Evolutionary conservation across 202 grass and related monocot genomes (phyloP), one percentile per base, ranked within the genome.

Genomic region (Thinopyrum obtusiflorum): DNA sequence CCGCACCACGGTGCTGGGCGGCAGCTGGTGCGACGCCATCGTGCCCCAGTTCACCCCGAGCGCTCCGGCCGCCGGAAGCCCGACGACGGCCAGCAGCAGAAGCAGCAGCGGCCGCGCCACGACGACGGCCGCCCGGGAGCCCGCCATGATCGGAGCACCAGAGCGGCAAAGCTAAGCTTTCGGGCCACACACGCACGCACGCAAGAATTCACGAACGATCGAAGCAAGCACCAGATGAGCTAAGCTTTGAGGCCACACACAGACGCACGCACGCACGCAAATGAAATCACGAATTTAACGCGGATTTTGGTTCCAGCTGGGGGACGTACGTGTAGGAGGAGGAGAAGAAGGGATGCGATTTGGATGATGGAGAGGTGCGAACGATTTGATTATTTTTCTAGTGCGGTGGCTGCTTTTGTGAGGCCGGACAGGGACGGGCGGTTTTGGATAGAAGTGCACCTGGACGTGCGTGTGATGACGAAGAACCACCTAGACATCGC

Each of bases 1-100:
- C 76, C 72, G 96, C 60, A 92, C 93, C 79, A 98, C 93, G 20
- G 68, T 83, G 76, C 83, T 65, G 8, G 96, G 59, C 23, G 96
- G 96, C 85, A 98, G 90, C 76, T 7, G 88, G 87, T 95, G 91
- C 76, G 80, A 85, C 65, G 96, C 96, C 74, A 92, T 76, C 29
- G 88, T 98, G 47, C 96, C 96, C 96, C 96, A 98, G 89, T 98
- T 98, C 86, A 98, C 90, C 15, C 96, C 96, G 23, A 98, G 90
- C 35, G 86, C 93, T 1, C 29, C 82, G 2, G 55, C 88, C 59
- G 80, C 65, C 1, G 84, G 74, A 11, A 81, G 6, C 33, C 61
- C 3, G 39, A 1, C 1, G 10, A 33, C 10, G 9, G 17, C 15
- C 2, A 17, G 21, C 73, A 67, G 70, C 63, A 32, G 27, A 2